Evolutionary conservation across 2,329 filamentous ascomycete species (phyloP), one percentile per base, ranked within the genome.

Genomic region (Fusarium buxicola): DNA sequence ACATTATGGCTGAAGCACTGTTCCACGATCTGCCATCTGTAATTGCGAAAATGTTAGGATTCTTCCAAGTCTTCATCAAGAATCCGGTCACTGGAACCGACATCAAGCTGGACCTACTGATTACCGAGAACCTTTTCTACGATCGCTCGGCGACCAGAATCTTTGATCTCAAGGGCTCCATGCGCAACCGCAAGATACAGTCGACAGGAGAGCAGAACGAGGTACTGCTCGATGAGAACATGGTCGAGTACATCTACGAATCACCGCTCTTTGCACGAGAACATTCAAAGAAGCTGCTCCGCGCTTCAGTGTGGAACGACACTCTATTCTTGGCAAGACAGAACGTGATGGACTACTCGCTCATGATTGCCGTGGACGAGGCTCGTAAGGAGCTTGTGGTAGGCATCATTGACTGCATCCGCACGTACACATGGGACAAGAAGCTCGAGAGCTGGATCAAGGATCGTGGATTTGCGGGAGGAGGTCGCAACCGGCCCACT

Each of bases 401-500:
- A 3, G 95, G 95, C 5, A 98, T 99, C 71, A 98, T 99, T 65
- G 94, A 99, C 75, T 98, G 95, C 75, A 98, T 99, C 67, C 88
- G 95, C 52, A 99, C 95, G 0, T 99, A 98, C 74, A 99, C 95
- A 0, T 99, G 95, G 93, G 95, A 99, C 81, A 99, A 99, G 83
- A 97, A 97, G 75, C 86, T 99, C n/a, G 95, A 99, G 80, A 95
- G 90, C 51, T 99, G 95, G 95, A 97, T 99, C 84, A 99, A 99
- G 77, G 94, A 98, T 73, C 90, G 94, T 34, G 95, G 92, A 1
- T 92, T 94, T 70, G 90, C 86, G 1, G 88, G 89, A 7, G 88
- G 89, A 55, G 89, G 89, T 27, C 87, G 91, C 55, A 92, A 96
- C 71, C 86, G 92, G 60, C 96, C 96, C 8, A 99, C 95, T 0